Base-by-base conservation (phyloP, 139 green algal species). In the Auxenochlorella pyrenoidosa region DNA sequence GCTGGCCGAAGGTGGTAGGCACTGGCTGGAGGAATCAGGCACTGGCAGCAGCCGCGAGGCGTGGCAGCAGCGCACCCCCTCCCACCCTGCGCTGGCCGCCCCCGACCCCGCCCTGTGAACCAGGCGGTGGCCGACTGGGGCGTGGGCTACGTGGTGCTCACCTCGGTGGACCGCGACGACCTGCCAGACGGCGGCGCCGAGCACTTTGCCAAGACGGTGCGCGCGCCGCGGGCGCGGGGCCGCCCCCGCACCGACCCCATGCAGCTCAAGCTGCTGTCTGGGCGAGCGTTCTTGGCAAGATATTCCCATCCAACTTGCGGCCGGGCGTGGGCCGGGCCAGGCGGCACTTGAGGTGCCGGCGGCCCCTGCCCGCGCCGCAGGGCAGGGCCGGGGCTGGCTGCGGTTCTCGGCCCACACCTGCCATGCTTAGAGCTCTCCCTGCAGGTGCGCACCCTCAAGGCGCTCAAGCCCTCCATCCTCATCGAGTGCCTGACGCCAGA, bases 401-500 rank as follows among this genome's bases (percentile, higher is more conserved):
- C 59, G 47, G 47, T 54, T 10, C 10, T 68, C 16, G 24, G 5
- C 59, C 3, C 3, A 3, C 22, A 30, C 8, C 59, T 68, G 59
- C 22, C 59, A 68, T 28, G 59, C 59, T 68, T 68, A 12, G 4
- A 28, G 5, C 22, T 5, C 59, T 30, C n/a, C n/a, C 34, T 47
- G 70, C 72, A 78, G 72, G 72, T 81, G 75, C 77, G 77, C 0
- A 88, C 75, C 0, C 79, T 97, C 18, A 95, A 95, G 82, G 44
- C 81, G 28, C 89, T 92, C 59, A 89, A 88, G 88, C 94, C 94
- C 12, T 90, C 93, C 66, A 94, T 99, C 12, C 87, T 98, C 68
- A 95, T 98, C 36, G 97, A 99, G 91, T 98, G 96, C 91, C 91
- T 99, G 12, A 97, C 94, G 13, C 94, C 96, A 16, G 97, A 99